Conservation (phyloP, 306 rosid species). For the Erythrophleum fordii region DNA sequence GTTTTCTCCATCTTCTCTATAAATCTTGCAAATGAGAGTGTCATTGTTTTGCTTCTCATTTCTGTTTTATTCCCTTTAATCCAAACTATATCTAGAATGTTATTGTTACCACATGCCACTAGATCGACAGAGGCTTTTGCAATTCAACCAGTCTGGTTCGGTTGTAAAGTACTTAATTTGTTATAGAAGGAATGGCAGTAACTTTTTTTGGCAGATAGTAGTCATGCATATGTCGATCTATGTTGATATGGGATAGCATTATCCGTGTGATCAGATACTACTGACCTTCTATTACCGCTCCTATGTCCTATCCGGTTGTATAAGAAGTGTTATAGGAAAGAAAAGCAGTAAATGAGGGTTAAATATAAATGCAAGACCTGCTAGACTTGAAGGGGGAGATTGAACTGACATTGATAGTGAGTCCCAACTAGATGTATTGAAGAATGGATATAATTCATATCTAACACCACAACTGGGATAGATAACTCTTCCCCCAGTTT, state of each 20-base stretch:
- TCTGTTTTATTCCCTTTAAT: not conserved
- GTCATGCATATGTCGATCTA: not conserved
- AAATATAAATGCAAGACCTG: slow-evolving; percentile 34
- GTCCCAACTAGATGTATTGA: not conserved
- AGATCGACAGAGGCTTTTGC: not conserved
- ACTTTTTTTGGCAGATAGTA: not conserved
- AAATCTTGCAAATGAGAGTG: not conserved
- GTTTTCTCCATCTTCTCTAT: not conserved
- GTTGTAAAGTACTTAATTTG: not conserved
- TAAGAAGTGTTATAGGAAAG: not conserved
- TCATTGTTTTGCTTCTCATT: not conserved
- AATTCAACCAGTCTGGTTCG: not conserved
- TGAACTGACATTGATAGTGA: not conserved
- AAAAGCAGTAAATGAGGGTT: not conserved
- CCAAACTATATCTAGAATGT: not conserved
- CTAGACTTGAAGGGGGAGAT: slow-evolving; percentile 16
- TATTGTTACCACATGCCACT: not conserved
- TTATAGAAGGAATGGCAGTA: not conserved
- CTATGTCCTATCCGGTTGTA: not conserved
- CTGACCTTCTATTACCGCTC: not conserved
- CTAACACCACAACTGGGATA: slow-evolving; percentile 36
- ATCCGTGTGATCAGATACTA: not conserved
- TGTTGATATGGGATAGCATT: not conserved
- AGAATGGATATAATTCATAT: slow-evolving; percentile 38
- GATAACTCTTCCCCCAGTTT: slow-evolving; percentile 31